These are phyloP conservation scores for Fomitopsis palustris DNA, from an alignment of 1,284 basidiomycete genomes.

Conservation along the genomic window DNA sequence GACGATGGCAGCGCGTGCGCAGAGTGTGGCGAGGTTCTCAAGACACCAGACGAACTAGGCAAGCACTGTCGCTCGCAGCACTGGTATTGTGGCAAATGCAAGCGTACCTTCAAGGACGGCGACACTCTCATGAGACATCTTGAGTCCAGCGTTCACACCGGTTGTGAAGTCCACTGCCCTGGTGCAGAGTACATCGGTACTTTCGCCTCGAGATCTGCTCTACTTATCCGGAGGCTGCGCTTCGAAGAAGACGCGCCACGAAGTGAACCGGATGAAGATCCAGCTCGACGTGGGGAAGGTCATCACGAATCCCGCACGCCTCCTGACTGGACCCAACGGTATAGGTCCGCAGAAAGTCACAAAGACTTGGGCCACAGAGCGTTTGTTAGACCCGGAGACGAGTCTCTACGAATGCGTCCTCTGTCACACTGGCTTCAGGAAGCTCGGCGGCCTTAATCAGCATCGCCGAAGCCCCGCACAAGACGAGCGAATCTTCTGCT, in stretches of 20 bases:
- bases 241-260: conserved; percentile 26
- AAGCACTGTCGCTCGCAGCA: background rate
- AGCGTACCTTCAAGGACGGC: background rate
- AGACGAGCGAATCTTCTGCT: conserved; percentile 20
- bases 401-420: conserved; percentile 36
- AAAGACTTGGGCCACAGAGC: conserved; percentile 26
- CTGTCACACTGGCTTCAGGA: conserved; percentile 16
- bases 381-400: conserved; percentile 31
- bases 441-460: conserved; percentile 13
- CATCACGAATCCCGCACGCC: conserved; percentile 29
- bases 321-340: conserved; percentile 22
- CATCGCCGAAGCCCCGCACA: conserved; percentile 25
- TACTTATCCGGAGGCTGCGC: conserved; percentile 30
- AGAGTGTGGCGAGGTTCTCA: too few species aligned
- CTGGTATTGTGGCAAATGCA: background rate
- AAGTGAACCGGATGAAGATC: conserved; percentile 25
- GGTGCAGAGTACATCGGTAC: conserved; percentile 17
- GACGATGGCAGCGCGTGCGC: too few species aligned
- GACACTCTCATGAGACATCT: background rate
- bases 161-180: conserved; percentile 13
- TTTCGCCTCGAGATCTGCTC: conserved; percentile 29
- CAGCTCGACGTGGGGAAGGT: conserved; percentile 24
- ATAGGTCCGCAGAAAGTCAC: background rate
- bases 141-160: background rate
- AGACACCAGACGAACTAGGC: too few species aligned